Evolutionary conservation across 768 basidiomycete genomes (phyloP), one percentile per base, ranked within the genome.

Genomic region (Tricholoma matsutake): DNA sequence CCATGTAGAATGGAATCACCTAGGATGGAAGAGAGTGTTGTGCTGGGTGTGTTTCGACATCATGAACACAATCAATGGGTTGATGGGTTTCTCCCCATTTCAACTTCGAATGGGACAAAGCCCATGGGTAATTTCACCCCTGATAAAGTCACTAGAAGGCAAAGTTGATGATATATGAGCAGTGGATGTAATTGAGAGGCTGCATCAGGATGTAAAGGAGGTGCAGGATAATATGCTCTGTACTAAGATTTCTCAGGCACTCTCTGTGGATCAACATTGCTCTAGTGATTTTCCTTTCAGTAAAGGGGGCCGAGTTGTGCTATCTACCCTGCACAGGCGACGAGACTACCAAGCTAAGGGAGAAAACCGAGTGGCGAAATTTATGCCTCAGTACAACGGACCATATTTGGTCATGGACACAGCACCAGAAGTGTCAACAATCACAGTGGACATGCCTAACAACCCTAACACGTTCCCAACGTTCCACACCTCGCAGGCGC

Each of bases 311-410:
- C 49, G 10, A 0, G 75, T 80, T 1, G 56, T 75, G 54, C 61
- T 79, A 1, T 69, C 68, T 1, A 77, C 72, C 0, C 56, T 65
- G 1, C 54, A 76, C 34, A 58, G 65, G 0, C 14, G 63, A 0
- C 56, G 55, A 4, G 60, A 72, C 1, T 78, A 71, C 56, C 67
- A 66, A 29, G 31, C 58, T 0, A 52, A 47, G 3, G 69, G 69
- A 1, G 64, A 67, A 1, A 64, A 67, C 3, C 65, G 67, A 0
- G 71, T 72, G 22, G 22, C 22, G 3, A 25, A 25, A 51, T 79
- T 79, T 52, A 75, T 81, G 69, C 73, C 73, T 0, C 58, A 67
- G 0, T 75, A 53, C 13, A 71, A 80, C 49, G 65, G 76, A 16
- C 0, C 70, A 0, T 76, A 68, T 57, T 22, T 0, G 0, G 58